Conservation (phyloP, 331 rosid species). For the Cydonia oblonga region DNA sequence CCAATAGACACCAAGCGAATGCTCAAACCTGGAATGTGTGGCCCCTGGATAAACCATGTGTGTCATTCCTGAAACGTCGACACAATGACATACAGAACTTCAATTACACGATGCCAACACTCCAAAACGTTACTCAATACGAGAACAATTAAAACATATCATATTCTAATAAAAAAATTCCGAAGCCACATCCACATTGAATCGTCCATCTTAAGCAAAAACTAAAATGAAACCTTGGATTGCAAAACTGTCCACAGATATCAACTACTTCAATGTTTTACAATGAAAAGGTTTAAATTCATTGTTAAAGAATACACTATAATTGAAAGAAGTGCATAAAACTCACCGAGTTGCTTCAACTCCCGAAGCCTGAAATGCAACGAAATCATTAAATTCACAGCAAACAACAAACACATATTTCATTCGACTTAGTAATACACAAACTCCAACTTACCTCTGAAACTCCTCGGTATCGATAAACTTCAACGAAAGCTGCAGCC, state of each 20-base stretch:
- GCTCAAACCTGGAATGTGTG: conserved; percentile 86
- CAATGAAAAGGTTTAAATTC: neutral
- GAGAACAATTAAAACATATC: neutral
- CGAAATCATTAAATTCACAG: neutral
- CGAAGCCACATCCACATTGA: neutral
- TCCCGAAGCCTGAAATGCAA: conserved; percentile 72
- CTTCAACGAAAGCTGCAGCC: conserved; percentile 72
- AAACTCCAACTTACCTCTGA: conserved; percentile 52
- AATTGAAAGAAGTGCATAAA: neutral
- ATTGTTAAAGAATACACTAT: neutral
- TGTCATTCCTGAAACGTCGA: conserved; percentile 51
- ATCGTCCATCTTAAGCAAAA: neutral
- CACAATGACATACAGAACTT: neutral
- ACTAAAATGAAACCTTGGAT: neutral
- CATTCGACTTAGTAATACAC: neutral
- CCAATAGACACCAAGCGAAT: conserved; percentile 94
- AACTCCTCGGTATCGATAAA: conserved; percentile 89
- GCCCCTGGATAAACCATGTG: conserved; percentile 87
- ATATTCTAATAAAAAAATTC: neutral
- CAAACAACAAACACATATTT: neutral
- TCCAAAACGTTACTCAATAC: neutral
- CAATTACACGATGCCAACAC: neutral
- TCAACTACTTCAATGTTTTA: neutral
- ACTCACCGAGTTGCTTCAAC: conserved; percentile 88
- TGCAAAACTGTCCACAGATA: neutral